Conservation (phyloP, 495 filamentous ascomycete genomes). For the Penicillium odoratum region DNA sequence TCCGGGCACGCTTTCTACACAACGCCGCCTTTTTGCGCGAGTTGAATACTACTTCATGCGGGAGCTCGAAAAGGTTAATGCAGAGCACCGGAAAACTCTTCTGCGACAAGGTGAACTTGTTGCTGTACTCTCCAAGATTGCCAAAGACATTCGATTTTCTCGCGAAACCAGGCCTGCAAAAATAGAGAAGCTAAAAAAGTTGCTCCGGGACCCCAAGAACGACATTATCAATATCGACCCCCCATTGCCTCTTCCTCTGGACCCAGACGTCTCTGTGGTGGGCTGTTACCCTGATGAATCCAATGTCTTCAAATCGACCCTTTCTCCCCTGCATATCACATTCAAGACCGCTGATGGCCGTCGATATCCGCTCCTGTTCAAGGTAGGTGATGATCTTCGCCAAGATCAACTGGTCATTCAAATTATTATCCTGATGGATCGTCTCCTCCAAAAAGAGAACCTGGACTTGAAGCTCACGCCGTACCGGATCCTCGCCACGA, state of each 20-base stretch:
- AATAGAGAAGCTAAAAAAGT: conserved; percentile 77
- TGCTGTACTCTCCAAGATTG: conserved; percentile 81
- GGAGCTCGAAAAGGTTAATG: conserved; percentile 61
- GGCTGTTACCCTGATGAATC: conserved; percentile 83
- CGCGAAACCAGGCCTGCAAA: conserved; percentile 76
- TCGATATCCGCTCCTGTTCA: conserved; percentile 92
- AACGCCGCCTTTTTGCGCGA: conserved; percentile 82
- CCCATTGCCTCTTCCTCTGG: conserved; percentile 83
- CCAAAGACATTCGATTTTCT: conserved; percentile 82
- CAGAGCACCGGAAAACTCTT: conserved; percentile 71
- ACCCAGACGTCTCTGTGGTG: conserved; percentile 75
- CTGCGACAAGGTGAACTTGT: conserved; percentile 88
- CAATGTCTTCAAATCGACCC: conserved; percentile 90
- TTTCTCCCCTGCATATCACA: conserved; percentile 86
- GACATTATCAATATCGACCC: conserved; percentile 81
- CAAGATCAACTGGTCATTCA: conserved; percentile 98
- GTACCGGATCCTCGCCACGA: conserved; percentile 94
- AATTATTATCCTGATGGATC: conserved; percentile 97
- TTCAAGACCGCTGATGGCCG: conserved; percentile 77
- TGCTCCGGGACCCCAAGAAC: conserved; percentile 85
- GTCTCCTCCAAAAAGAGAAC: conserved; percentile 93
- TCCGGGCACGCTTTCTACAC: conserved; percentile 64
- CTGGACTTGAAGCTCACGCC: conserved; percentile 93
- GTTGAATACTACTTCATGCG: conserved; percentile 96
- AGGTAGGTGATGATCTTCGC: conserved; percentile 93